A percentile compares a stretch with the other conserved stretches of the same genome.
These are phyloP conservation scores for Alternaria sp. DNA, from an alignment of 2,329 filamentous ascomycete genomes.

Conservation along the genomic window DNA sequence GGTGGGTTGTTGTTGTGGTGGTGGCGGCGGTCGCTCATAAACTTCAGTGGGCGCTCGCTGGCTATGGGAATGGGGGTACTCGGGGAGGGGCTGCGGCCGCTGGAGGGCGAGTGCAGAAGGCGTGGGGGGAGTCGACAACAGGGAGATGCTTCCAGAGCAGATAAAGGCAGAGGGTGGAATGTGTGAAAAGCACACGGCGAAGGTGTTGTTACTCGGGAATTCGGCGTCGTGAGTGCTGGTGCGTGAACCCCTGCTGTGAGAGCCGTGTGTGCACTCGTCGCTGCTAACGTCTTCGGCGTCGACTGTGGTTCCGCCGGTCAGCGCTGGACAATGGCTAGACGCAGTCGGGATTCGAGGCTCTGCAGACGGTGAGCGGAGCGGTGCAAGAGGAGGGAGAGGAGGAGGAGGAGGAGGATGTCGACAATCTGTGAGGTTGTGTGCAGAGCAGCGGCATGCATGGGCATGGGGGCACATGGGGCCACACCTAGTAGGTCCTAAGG, in stretches of 20 bases:
- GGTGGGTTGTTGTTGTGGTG: constrained; percentile 33
- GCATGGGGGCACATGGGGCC: constrained; percentile 14
- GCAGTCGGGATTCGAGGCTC: constrained; percentile 10
- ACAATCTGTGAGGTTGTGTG: constrained; percentile 17
- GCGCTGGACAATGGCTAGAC: constrained; percentile 18
- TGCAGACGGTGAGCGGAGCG: constrained; percentile 13
- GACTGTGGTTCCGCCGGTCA: constrained; percentile 22
- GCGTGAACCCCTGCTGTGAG: constrained; percentile 35
- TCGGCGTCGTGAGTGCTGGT: constrained; percentile 18
- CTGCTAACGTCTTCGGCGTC: constrained; percentile 16
- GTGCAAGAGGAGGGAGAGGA: neutral
- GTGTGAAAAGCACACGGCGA: constrained; percentile 7
- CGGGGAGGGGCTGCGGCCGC: constrained; percentile 24
- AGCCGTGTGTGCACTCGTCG: constrained; percentile 23
- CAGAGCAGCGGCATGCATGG: constrained; percentile 16
- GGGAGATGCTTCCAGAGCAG: constrained; percentile 18
- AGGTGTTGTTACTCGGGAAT: constrained; percentile 17
- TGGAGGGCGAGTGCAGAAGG: constrained; percentile 10
- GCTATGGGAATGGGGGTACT: constrained; percentile 22
- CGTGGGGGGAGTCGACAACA: neutral
- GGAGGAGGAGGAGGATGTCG: constrained; percentile 9
- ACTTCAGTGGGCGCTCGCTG: constrained; percentile 24
- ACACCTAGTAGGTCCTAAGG: constrained; percentile 19
- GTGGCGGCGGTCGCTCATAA: constrained; percentile 42
- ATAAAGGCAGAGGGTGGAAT: constrained; percentile 2